Evolutionary conservation across 2,329 filamentous ascomycete species (phyloP).

Genomic region (Zymoseptoria tritici): DNA sequence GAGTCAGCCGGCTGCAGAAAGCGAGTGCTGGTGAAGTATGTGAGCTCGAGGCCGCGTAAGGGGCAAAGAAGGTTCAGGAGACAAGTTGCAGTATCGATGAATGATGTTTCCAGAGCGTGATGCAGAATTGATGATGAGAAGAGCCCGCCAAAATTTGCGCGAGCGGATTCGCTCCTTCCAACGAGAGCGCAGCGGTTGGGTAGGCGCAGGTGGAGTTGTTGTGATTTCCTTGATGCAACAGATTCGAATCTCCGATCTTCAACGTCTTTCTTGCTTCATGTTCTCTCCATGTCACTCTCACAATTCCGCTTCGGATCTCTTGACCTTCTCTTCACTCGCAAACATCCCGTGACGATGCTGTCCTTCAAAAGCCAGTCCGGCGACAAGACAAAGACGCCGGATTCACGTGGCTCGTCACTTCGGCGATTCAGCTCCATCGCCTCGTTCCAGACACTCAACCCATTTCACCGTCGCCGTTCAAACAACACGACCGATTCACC

Average conservation of each 20-base stretch:
- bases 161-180: too few species aligned
- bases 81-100: too few species aligned
- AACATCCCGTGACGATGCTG: slow-evolving; percentile 12
- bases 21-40: too few species aligned
- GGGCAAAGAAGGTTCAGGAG: too few species aligned
- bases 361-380: slow-evolving; percentile 17
- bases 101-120: too few species aligned
- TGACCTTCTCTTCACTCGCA: neutral
- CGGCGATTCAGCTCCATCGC: slow-evolving; percentile 30
- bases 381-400: slow-evolving; percentile 12
- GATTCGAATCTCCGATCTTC: neutral
- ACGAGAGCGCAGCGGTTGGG: neutral
- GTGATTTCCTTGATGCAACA: neutral
- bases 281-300: neutral
- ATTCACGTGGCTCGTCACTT: slow-evolving; percentile 19
- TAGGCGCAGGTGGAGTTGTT: neutral
- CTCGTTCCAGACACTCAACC: slow-evolving; percentile 28
- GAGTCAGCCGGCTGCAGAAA: too few species aligned
- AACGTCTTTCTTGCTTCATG: neutral
- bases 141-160: too few species aligned
- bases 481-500: slow-evolving; percentile 17
- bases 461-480: slow-evolving; percentile 29
- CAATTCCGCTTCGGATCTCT: neutral
- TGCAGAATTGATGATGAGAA: too few species aligned
- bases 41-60: too few species aligned